Evolutionary conservation across 768 basidiomycete genomes (phyloP), one percentile per base, ranked within the genome.

Genomic region (Pisolithus tinctorius): DNA sequence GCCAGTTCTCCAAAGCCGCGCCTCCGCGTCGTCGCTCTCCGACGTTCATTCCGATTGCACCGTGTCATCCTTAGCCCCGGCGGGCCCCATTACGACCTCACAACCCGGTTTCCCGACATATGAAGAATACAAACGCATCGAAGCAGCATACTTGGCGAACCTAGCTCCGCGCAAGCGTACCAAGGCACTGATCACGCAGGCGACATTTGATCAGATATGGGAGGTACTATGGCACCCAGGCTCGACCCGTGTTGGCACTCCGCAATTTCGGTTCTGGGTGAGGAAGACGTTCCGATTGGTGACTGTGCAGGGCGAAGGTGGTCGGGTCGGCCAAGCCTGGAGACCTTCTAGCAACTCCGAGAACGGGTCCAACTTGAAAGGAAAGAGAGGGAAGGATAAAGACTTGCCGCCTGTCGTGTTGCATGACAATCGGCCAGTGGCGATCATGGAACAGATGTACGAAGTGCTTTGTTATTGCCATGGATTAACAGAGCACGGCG

Each of bases 181-280:
- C 36, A 90, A 89, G 64, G 84, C 87, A 4, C 77, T 90, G 52
- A 83, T 91, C 63, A 80, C 80, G 11, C 84, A 83, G 58, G 68
- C 68, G 30, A 73, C 84, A 74, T 88, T 88, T 62, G 83, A 84
- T 69, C 71, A 80, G 42, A 82, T 89, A 65, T 83, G 84, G 78
- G 77, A 80, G 56, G 81, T 85, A 20, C 71, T 90, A 25, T 74
- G 77, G 36, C 68, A 77, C 49, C 79, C 81, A 6, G 71, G 75
- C 1, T 64, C 71, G 26, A 71, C 71, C 23, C 71, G 73, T 53
- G 52, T 74, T 48, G 67, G 65, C 40, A 82, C 79, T 2, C 77
- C 86, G 1, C 86, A 88, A 60, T 90, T 89, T 64, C 78, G 86
- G 39, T 88, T 83, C 67, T 90, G 88, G 88, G 87, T 82, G 11